Evolutionary conservation across 768 basidiomycete species (phyloP).

Genomic region (Lactifluus echinatus): DNA sequence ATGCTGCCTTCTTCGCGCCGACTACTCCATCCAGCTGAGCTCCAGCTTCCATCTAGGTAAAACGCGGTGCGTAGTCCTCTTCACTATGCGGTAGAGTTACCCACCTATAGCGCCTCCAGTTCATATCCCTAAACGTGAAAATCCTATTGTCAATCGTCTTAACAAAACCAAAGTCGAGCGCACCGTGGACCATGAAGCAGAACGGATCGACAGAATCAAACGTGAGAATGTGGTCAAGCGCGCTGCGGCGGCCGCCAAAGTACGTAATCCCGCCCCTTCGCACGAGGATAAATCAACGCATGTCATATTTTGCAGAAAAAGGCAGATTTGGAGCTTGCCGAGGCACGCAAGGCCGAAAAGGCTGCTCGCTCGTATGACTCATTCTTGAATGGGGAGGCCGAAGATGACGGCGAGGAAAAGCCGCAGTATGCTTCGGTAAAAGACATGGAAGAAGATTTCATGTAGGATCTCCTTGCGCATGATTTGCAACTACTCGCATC

Average conservation of each 20-base stretch:
- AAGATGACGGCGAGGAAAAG: slow-evolving; percentile 42
- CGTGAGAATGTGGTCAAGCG: slow-evolving; percentile 58
- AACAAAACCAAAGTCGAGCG: slow-evolving; percentile 88
- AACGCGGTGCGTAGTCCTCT: slow-evolving; percentile 46
- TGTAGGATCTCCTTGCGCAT: slow-evolving; percentile 36
- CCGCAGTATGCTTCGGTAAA: slow-evolving; percentile 48
- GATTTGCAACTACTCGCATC: neutral
- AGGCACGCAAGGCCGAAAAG: slow-evolving; percentile 76
- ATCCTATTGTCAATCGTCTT: slow-evolving; percentile 81
- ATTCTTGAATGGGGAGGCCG: slow-evolving; percentile 55
- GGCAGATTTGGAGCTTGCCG: slow-evolving; percentile 66
- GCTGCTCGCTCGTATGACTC: slow-evolving; percentile 80
- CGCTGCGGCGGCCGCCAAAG: slow-evolving; percentile 58
- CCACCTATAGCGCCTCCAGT: slow-evolving; percentile 35
- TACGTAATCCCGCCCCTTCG: slow-evolving; percentile 23
- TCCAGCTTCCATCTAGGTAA: slow-evolving; percentile 50
- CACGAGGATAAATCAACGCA: neutral
- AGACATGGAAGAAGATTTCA: slow-evolving; percentile 84
- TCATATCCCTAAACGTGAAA: slow-evolving; percentile 73
- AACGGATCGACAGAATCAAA: slow-evolving; percentile 74
- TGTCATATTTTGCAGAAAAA: slow-evolving; percentile 47
- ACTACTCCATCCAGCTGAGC: neutral
- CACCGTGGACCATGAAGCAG: slow-evolving; percentile 86
- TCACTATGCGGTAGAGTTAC: neutral
- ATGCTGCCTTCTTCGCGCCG: slow-evolving; percentile 15